Base-by-base conservation (phyloP, 257 asterid genomes). In the Cruciata laevipes region DNA sequence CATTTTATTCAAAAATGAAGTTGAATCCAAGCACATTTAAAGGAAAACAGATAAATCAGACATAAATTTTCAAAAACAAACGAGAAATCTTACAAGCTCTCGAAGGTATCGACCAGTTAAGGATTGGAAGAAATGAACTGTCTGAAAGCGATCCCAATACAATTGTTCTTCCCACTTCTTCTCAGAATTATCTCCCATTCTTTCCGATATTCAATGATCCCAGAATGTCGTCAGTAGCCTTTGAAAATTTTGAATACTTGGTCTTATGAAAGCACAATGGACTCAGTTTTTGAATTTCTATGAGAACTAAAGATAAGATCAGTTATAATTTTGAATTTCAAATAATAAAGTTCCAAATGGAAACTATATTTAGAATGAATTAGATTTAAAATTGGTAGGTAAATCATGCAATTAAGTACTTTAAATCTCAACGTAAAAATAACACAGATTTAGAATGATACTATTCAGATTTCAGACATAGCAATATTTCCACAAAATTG, bases 51-150 rank as follows among this genome's bases (percentile, higher is more conserved):
- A 58, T 25, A 27, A 67, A 68, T 10, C 30, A 21, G 13, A 64
- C 35, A 64, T 61, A 52, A 6, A n/a, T 6, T 18, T 42, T 42
- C 51, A 42, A 42, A 42, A 42, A 10, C 5, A 52, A 4, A 20
- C 58, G 20, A 17, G 24, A 9, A 66, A 71, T 8, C 67, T 75
- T 69, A 80, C 87, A 63, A 77, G 78, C 14, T 73, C 76, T 24
- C 66, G 71, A 52, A 69, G 64, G 67, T 59, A 77, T 12, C 61
- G 53, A 16, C 79, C 72, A 64, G 79, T 31, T 9, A 83, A 77
- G 49, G 74, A 67, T 24, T 78, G 84, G 40, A 68, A 74, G 74
- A 83, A 80, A 10, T 78, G 83, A 70, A 78, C 63, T 3, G 79
- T 61, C 65, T 74, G 73, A 30, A 81, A 76, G 23, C 66, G 73